These are phyloP conservation scores for Nitzschia sp. DNA, from an alignment of 108 stramenopile species.

Conservation along the genomic window DNA sequence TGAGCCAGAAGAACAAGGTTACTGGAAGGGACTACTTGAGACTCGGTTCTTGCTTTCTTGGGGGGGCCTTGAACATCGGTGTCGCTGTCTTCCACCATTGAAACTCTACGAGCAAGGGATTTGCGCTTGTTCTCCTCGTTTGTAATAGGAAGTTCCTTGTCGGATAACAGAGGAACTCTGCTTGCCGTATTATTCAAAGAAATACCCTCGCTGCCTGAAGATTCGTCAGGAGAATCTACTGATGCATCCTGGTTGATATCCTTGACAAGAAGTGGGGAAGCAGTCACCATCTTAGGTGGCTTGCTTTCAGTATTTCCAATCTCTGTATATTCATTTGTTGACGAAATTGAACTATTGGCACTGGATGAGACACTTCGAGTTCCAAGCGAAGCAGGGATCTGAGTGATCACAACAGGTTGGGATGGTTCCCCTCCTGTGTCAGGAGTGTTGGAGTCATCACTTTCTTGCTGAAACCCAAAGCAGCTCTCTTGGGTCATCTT, in stretches of 20 bases:
- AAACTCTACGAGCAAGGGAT: neutral
- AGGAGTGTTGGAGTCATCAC: neutral
- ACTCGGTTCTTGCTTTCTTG: neutral
- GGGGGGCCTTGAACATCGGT: neutral
- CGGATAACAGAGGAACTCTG: neutral
- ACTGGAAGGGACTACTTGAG: too few species aligned
- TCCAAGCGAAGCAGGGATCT: constrained; percentile 4
- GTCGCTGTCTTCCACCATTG: neutral
- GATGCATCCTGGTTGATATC: neutral
- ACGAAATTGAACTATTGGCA: constrained; percentile 9
- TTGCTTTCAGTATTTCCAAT: neutral
- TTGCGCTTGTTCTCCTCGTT: neutral
- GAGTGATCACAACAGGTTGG: constrained; percentile 1
- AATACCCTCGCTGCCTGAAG: neutral
- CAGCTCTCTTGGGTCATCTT: neutral
- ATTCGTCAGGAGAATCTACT: neutral
- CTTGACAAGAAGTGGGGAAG: neutral
- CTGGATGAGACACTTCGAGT: constrained; percentile 2
- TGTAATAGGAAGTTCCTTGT: neutral
- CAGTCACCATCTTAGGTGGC: neutral
- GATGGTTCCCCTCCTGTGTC: neutral
- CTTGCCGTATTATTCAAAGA: neutral
- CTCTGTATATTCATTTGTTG: neutral
- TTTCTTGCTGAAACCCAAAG: neutral
- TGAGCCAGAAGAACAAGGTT: constrained; percentile 21